Evolutionary conservation across 202 grass and related monocot genomes (phyloP), one percentile per base, ranked within the genome.

Genomic region (Elaeis oleifera): DNA sequence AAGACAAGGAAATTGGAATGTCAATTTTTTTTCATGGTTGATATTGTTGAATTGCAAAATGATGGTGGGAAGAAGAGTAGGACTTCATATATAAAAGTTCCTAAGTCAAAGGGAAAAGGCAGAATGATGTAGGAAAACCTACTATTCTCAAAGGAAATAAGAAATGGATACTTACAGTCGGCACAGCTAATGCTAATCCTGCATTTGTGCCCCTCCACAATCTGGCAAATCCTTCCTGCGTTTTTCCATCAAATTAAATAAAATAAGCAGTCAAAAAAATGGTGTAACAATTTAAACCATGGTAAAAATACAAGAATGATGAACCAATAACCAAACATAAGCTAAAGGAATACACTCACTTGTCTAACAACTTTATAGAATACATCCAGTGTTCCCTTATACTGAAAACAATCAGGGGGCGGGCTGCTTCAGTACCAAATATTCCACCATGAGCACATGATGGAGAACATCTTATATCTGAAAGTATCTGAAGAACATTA

Each of bases 151-250:
- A 49, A 59, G 32, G 28, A 54, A 25, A 22, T 5, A 7, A 18
- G 62, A 16, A 54, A 53, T 31, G 24, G 32, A 18, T 77, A 76
- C 69, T 82, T 28, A 97, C 92, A 49, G 88, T 89, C 63, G 92
- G 88, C 70, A 97, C 74, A 79, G 84, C 92, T 78, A 97, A 83
- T 48, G 88, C 88, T 76, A 97, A 77, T 65, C 92, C 87, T 72
- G 92, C 92, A 77, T 91, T 97, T 48, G 88, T 97, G 22, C 92
- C 92, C 71, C 88, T 89, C 92, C 92, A 97, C 61, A 97, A 63
- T 78, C 84, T 86, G 76, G 60, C 50, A 66, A 97, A 89, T 53
- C 92, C 92, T 70, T 97, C 88, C 92, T 97, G 79, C 59, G 78
- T 69, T 17, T 77, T 15, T 51, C 2, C 8, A 8, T 11, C 9